Conservation (phyloP, 345 rosid species). For the Excoecaria agallocha region DNA sequence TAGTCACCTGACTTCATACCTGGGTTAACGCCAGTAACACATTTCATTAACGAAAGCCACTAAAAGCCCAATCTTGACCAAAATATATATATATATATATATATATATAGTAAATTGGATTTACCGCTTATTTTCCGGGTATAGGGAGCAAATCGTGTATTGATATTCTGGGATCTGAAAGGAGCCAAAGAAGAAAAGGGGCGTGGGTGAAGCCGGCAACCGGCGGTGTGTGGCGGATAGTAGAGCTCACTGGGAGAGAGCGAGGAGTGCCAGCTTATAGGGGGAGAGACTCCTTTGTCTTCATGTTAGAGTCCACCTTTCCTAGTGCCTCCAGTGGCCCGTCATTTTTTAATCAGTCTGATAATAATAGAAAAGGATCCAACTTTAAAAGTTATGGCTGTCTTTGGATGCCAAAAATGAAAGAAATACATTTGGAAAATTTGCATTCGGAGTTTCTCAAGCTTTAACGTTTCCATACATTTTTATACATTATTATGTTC, state of each 20-base stretch:
- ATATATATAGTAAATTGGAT: too few relatives aligned
- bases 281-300: not conserved
- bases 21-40: not conserved
- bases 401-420: too few relatives aligned
- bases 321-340: too few relatives aligned
- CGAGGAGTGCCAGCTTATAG: not conserved
- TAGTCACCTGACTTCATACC: constrained; percentile 26
- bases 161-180: constrained; percentile 1
- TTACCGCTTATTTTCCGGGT: constrained; percentile 1
- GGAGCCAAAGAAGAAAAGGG: not conserved
- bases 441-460: too few relatives aligned
- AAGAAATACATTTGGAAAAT: too few relatives aligned
- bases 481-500: too few relatives aligned
- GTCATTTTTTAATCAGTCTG: too few relatives aligned
- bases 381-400: too few relatives aligned
- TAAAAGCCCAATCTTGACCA: not conserved
- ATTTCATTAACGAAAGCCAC: not conserved
- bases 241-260: not conserved
- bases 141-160: not conserved
- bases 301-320: not conserved
- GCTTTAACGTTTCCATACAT: too few relatives aligned
- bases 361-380: too few relatives aligned
- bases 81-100: too few relatives aligned
- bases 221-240: not conserved
- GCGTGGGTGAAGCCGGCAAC: not conserved